Base-by-base conservation (phyloP, 345 rosid species). In the Orychophragmus violaceus region DNA sequence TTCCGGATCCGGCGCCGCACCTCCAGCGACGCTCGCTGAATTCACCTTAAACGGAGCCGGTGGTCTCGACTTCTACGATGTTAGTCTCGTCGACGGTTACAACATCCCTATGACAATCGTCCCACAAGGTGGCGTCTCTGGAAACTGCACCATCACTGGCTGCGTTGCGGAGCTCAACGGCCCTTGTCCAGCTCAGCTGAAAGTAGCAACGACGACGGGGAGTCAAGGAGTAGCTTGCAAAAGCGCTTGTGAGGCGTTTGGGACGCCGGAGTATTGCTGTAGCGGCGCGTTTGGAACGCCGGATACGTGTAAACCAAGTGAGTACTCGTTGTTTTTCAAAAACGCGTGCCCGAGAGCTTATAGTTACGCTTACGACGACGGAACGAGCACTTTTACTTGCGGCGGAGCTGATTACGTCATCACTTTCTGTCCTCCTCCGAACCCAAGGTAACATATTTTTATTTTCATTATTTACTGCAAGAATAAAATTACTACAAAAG, bases 81-180 rank as follows among this genome's bases (percentile, higher is more conserved):
- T 88, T 1, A 84, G 89, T 73, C 84, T 88, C 9, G 95, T 85
- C 19, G 91, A 85, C 42, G 91, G 95, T 5, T 88, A 77, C 75
- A 88, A 88, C 78, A 77, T 88, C 28, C 87, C 95, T 0, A 70
- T 85, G 82, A 52, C 64, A 23, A 75, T 88, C 5, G 64, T 70
- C 17, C 89, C 95, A 1, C 79, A 32, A 8, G 89, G 87, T 0
- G 86, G 78, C 14, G 60, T 53, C 7, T 45, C 72, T 6, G 81
- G 81, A 3, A 81, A 83, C 69, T 88, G 95, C 39, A 74, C 67
- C 0, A 17, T 58, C 2, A 82, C 91, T 2, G 84, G 84, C 1
- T 88, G 95, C 18, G 74, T 64, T 0, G 87, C 70, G 4, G 84
- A 88, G 49, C 70, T 85, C 29, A 88, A 85, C 74, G 64, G 45